Evolutionary conservation across 305 asterid species (phyloP).

Genomic region (Fraxinus platypoda): DNA sequence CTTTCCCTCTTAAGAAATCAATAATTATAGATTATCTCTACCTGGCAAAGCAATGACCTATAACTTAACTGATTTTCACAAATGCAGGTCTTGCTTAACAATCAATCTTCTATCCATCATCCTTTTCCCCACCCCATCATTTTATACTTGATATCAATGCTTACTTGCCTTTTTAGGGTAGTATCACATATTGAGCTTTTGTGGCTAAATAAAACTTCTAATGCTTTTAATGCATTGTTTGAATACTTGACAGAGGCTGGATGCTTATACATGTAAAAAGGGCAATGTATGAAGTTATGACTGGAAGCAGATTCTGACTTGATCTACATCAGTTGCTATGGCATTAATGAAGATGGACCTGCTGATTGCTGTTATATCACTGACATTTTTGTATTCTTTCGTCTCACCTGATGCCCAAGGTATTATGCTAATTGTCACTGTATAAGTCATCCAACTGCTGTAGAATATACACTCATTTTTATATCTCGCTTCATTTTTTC

Average conservation of each 20-base stretch:
- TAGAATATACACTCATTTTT: background rate
- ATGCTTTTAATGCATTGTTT: background rate
- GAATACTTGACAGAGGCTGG: background rate
- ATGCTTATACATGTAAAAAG: background rate
- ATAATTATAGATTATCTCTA: background rate
- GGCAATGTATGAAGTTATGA: constrained; percentile 4
- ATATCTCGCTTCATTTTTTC: background rate
- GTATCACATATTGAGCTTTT: background rate
- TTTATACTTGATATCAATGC: background rate
- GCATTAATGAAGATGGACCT: constrained; percentile 30
- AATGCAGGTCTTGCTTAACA: background rate
- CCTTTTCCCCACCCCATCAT: background rate
- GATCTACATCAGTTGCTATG: background rate
- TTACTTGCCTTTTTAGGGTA: background rate
- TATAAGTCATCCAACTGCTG: background rate
- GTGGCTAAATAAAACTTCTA: background rate
- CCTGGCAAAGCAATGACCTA: background rate
- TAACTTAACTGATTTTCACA: background rate
- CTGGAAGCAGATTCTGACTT: constrained; percentile 17
- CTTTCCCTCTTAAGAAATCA: background rate
- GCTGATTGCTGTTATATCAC: constrained; percentile 26
- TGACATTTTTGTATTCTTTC: constrained; percentile 24
- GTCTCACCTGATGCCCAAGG: constrained; percentile 47
- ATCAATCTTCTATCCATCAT: background rate
- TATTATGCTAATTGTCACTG: constrained; percentile 9